Evolutionary conservation across 208 protist species (phyloP).

Genomic region (Leishmania braziliensis): DNA sequence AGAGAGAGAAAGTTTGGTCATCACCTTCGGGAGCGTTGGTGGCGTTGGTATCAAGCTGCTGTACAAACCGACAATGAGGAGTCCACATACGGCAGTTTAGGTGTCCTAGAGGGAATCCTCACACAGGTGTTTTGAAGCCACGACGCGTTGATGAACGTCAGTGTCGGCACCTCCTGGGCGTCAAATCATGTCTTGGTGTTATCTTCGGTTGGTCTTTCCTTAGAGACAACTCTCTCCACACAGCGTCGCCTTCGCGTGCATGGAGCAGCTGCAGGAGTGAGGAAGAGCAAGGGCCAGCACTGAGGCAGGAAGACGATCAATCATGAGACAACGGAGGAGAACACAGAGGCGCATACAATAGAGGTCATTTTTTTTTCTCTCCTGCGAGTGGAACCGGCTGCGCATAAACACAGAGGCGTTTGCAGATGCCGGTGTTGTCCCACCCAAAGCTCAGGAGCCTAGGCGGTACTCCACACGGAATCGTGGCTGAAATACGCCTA

Average conservation of each 20-base stretch:
- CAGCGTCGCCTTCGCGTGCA: neutral
- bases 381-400: neutral
- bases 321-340: neutral
- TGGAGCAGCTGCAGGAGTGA: neutral
- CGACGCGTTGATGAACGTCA: neutral
- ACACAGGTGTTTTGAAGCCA: neutral
- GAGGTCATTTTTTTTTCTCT: neutral
- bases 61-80: neutral
- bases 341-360: neutral
- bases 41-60: neutral
- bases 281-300: neutral
- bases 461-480: slow-evolving; percentile 15
- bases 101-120: neutral
- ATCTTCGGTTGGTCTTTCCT: neutral
- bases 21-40: neutral
- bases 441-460: neutral
- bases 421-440: neutral
- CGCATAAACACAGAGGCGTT: neutral
- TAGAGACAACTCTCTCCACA: neutral
- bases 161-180: neutral
- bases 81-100: neutral
- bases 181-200: neutral
- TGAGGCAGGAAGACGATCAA: neutral
- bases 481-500: slow-evolving; percentile 10
- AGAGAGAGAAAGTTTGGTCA: neutral